Conservation (phyloP, 2,329 filamentous ascomycete genomes). For the Talaromyces sp. region DNA sequence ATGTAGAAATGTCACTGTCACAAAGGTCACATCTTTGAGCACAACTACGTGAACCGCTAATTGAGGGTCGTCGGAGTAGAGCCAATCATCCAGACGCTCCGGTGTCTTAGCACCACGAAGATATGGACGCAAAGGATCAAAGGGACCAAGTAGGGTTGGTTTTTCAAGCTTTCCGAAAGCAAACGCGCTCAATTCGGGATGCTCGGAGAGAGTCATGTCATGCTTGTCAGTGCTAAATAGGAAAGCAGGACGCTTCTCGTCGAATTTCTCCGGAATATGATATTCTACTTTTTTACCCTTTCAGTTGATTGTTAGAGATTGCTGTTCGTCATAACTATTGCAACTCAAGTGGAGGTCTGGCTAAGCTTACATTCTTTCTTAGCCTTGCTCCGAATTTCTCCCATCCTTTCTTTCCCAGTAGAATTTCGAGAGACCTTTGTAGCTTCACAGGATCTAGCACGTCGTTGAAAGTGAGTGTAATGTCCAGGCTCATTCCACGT, state of each 20-base stretch:
- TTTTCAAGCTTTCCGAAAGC: constrained; percentile 32
- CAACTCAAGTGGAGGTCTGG: background rate
- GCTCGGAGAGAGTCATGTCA: constrained; percentile 40
- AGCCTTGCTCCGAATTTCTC: constrained; percentile 49
- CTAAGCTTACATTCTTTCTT: constrained; percentile 39
- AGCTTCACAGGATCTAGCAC: constrained; percentile 48
- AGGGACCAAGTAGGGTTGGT: constrained; percentile 32
- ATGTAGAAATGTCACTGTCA: constrained; percentile 51
- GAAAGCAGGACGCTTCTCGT: constrained; percentile 41
- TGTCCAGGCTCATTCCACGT: constrained; percentile 17
- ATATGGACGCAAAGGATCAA: constrained; percentile 30
- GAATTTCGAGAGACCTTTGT: constrained; percentile 33
- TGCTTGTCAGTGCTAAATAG: constrained; percentile 41
- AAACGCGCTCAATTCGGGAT: constrained; percentile 43
- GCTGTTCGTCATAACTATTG: background rate
- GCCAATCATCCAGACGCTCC: constrained; percentile 40
- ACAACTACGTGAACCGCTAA: constrained; percentile 50
- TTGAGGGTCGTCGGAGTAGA: constrained; percentile 46
- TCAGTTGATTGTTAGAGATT: constrained; percentile 19
- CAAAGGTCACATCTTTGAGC: constrained; percentile 53
- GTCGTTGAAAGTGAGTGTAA: constrained; percentile 47
- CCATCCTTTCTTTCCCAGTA: constrained; percentile 49
- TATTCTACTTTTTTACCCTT: constrained; percentile 37
- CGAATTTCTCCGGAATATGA: constrained; percentile 43
- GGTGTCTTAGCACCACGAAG: constrained; percentile 29